Percentiles rank a stretch among this genome's conserved stretches.
Conservation (phyloP, 257 asterid species). For the Solanum piurae region DNA sequence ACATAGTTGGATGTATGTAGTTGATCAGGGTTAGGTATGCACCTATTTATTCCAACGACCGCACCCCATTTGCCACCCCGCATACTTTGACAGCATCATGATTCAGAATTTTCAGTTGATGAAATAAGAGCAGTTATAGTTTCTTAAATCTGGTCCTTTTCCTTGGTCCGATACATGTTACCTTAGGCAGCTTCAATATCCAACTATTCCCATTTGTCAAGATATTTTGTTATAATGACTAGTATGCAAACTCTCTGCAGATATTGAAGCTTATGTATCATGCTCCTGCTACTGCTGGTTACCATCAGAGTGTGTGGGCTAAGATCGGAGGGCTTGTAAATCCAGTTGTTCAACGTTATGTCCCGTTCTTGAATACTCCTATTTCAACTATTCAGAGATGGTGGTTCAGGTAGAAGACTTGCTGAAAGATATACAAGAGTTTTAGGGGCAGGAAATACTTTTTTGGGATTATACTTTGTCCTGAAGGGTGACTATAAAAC, state of each 20-base stretch:
- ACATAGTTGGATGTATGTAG: neutral
- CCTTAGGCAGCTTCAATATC: neutral
- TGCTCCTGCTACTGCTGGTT: constrained; percentile 79
- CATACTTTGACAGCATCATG: neutral
- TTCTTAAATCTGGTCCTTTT: neutral
- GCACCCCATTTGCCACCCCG: neutral
- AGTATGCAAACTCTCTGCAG: constrained; percentile 22
- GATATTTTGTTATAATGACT: neutral
- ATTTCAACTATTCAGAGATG: constrained; percentile 57
- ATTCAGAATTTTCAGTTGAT: neutral
- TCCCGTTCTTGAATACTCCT: constrained; percentile 77
- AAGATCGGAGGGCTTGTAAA: constrained; percentile 52
- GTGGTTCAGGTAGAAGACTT: constrained; percentile 75
- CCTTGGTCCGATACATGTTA: neutral
- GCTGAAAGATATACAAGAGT: neutral
- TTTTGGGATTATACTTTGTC: neutral
- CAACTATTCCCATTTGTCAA: neutral
- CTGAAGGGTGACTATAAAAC: neutral
- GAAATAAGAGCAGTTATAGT: neutral
- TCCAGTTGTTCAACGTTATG: constrained; percentile 55
- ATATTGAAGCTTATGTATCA: constrained; percentile 89
- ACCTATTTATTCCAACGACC: neutral
- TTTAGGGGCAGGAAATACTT: neutral
- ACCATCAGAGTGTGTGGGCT: constrained; percentile 86
- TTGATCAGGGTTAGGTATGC: neutral